Evolutionary conservation across 2,329 filamentous ascomycete species (phyloP).

Genomic region (Talaromyces verruculosus): DNA sequence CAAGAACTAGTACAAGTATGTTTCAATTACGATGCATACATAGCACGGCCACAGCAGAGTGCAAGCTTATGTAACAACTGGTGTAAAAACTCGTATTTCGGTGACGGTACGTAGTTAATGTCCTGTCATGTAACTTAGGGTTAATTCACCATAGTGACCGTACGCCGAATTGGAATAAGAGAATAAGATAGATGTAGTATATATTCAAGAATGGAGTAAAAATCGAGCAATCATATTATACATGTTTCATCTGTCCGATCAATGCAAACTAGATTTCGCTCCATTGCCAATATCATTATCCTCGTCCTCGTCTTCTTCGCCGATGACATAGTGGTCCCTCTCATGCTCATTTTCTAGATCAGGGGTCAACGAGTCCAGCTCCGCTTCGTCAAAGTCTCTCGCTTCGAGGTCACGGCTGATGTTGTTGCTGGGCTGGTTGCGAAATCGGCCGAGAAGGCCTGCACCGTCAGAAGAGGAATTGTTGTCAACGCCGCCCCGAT

Average conservation of each 20-base stretch:
- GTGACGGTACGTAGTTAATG: too few species aligned
- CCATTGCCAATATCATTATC: conserved; percentile 7
- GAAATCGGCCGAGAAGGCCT: conserved; percentile 51
- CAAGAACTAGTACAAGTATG: too few species aligned
- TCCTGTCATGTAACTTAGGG: too few species aligned
- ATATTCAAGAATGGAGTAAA: background rate
- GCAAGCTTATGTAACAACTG: too few species aligned
- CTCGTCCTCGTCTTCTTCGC: conserved; percentile 45
- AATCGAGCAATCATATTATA: background rate
- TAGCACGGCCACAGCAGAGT: too few species aligned
- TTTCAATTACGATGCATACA: too few species aligned
- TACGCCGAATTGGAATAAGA: background rate
- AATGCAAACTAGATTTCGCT: background rate
- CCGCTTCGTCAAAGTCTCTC: conserved; percentile 62
- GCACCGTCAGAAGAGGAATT: conserved; percentile 21
- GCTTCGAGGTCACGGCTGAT: conserved; percentile 55
- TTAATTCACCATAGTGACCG: background rate
- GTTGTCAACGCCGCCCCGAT: conserved; percentile 38
- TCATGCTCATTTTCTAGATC: conserved; percentile 28
- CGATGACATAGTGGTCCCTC: conserved; percentile 49
- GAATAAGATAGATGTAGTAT: background rate
- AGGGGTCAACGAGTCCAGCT: conserved; percentile 48
- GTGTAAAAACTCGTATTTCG: too few species aligned
- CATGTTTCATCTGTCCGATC: background rate
- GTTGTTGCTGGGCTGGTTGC: conserved; percentile 42